phyloP scores from a whole-genome alignment of 441 rosid genomes.

The Adansonia rubrostipa region DNA sequence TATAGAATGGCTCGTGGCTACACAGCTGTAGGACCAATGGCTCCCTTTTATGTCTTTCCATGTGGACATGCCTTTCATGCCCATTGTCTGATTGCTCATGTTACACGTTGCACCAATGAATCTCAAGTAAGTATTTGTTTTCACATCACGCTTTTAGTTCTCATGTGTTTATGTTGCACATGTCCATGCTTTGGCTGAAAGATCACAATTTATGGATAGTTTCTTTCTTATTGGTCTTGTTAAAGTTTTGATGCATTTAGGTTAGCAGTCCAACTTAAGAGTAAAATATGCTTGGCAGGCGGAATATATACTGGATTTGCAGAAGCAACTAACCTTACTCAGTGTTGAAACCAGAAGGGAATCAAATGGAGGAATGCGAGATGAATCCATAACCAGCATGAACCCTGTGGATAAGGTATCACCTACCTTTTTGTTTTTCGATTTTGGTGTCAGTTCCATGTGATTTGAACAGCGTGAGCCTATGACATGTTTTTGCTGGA shows the following conservation, averaged over 20 bases:
- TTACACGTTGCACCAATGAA: slow-evolving; percentile 79
- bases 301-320: slow-evolving; percentile 78
- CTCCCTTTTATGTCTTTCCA: slow-evolving; percentile 96
- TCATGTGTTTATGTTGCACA: not conserved
- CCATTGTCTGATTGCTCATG: slow-evolving; percentile 87
- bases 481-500: not conserved
- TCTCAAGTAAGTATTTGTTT: slow-evolving; percentile 53
- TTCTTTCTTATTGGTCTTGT: slow-evolving; percentile 10
- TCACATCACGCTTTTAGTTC: not conserved
- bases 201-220: slow-evolving; percentile 5
- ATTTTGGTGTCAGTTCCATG: not conserved
- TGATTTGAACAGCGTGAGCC: not conserved
- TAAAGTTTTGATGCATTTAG: not conserved
- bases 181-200: not conserved
- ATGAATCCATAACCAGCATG: slow-evolving; percentile 64
- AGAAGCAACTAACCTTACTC: slow-evolving; percentile 84
- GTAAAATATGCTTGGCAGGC: slow-evolving; percentile 59
- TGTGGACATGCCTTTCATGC: slow-evolving; percentile 96
- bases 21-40: slow-evolving; percentile 80
- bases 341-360: slow-evolving; percentile 74
- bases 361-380: slow-evolving; percentile 56
- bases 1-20: slow-evolving; percentile 74
- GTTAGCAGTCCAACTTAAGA: slow-evolving; percentile 5
- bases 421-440: not conserved
- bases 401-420: slow-evolving; percentile 80